Conservation (phyloP, 2,329 filamentous ascomycete species). For the Aspergillus fumigatus region DNA sequence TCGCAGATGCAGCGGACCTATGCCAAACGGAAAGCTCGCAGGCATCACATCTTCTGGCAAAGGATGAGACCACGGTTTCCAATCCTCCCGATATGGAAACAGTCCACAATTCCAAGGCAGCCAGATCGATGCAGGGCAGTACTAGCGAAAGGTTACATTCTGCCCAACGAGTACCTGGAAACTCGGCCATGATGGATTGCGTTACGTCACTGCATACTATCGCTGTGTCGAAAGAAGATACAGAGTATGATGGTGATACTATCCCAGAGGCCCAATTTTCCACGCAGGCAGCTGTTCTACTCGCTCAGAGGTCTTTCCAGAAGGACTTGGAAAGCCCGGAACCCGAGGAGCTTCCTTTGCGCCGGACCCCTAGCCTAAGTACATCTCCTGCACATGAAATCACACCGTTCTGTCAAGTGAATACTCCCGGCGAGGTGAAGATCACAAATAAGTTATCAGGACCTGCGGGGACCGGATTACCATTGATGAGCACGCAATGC, state of each 20-base stretch:
- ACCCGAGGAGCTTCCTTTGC: slow-evolving; percentile 11
- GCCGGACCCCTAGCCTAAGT: slow-evolving; percentile 8
- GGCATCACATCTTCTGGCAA: slow-evolving; percentile 8
- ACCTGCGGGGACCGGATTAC: slow-evolving; percentile 13
- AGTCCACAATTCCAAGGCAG: slow-evolving; percentile 5
- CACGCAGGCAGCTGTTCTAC: slow-evolving; percentile 37
- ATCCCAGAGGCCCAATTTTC: slow-evolving; percentile 33
- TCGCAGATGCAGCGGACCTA: not conserved
- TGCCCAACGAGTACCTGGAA: slow-evolving; percentile 32
- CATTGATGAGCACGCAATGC: slow-evolving; percentile 36
- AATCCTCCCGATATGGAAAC: slow-evolving; percentile 10
- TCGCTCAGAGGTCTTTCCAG: slow-evolving; percentile 38
- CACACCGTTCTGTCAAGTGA: slow-evolving; percentile 28
- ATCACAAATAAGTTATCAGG: slow-evolving; percentile 1
- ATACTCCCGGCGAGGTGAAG: slow-evolving; percentile 6
- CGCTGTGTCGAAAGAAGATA: slow-evolving; percentile 23
- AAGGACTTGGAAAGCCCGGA: slow-evolving; percentile 32
- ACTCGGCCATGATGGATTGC: slow-evolving; percentile 26
- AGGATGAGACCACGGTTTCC: slow-evolving; percentile 13
- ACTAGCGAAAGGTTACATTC: slow-evolving; percentile 32
- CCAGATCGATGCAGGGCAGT: slow-evolving; percentile 11
- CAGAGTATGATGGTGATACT: slow-evolving; percentile 16
- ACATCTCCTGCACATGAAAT: slow-evolving; percentile 17
- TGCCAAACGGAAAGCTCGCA: not conserved
- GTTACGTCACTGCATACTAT: slow-evolving; percentile 38